Conservation (phyloP, 1,284 basidiomycete genomes). For the Hemileia vastatrix region DNA sequence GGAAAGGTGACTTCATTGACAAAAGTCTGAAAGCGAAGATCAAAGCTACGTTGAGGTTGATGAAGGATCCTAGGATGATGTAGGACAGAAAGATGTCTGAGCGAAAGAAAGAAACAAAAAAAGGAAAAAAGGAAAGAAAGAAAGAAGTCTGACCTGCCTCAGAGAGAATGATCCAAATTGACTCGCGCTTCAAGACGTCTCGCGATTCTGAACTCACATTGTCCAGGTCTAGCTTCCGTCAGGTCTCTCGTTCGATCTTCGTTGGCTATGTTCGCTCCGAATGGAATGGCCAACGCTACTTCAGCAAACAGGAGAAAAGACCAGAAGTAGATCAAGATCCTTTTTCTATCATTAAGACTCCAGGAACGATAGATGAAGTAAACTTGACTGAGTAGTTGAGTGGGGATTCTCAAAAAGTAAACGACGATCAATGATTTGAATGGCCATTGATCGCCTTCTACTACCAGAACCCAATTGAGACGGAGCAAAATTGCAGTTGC, state of each 20-base stretch:
- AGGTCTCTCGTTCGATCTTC: neutral
- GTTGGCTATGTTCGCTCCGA: neutral
- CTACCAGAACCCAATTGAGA: no score
- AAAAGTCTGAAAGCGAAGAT: neutral
- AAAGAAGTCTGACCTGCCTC: neutral
- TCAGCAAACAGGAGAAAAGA: neutral
- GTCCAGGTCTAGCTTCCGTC: no score
- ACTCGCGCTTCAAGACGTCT: neutral
- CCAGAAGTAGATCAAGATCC: neutral
- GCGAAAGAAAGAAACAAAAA: no score
- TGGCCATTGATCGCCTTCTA: no score
- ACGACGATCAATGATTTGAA: no score
- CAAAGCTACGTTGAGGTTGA: neutral
- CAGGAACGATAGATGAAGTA: neutral
- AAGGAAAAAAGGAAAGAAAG: neutral
- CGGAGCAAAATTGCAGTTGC: no score
- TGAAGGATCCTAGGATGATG: neutral
- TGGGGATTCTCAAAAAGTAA: no score
- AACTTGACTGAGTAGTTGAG: neutral
- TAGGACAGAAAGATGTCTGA: neutral
- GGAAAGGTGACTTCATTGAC: neutral
- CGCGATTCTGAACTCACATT: no score
- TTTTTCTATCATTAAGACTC: neutral
- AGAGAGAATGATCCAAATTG: neutral
- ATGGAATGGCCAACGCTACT: neutral